Evolutionary conservation across 306 rosid genomes (phyloP), one percentile per base, ranked within the genome.

Genomic region (Luffa acutangula): DNA sequence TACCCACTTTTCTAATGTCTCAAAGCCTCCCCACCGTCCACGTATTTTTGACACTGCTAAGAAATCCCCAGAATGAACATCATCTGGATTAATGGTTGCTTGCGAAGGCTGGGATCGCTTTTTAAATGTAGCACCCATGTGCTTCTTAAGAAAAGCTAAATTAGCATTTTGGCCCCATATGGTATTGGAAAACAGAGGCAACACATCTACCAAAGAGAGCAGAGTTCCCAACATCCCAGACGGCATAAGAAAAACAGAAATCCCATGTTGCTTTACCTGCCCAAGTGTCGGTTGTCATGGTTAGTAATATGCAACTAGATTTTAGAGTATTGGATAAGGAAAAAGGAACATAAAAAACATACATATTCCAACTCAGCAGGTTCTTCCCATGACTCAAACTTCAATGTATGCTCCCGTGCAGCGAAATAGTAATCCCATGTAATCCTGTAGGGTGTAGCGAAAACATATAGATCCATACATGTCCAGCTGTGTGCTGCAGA

Each of bases 11-110:
- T 95, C 98, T 69, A 95, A 87, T 39, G 97, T 92, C 91, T 95
- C 97, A 80, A 95, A 95, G 80, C 98, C 98, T 69, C 97, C 98
- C 98, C 98, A 95, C 76, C 97, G 91, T 78, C 97, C 98, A 53
- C 98, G 97, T 71, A 95, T 92, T 91, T 95, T 95, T 36, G 97
- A 95, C 56, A 95, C 91, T 17, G 96, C 98, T 66, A 95, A 83
- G 82, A 95, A 95, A 81, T 95, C 98, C 76, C 98, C 98, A 51
- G 97, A 86, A 84, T 91, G 97, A 87, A 95, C 97, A 85, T 92
- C 97, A 18, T 85, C 89, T 18, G 97, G 95, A 86, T 95, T 84
- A 62, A 95, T 88, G 70, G 86, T 88, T 31, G 87, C 89, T 34
- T n/a, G 79, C 96, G 91, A 89, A 56, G 97, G 98, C 88, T 85